Conservation (phyloP, 257 asterid species). For the Plantago major region DNA sequence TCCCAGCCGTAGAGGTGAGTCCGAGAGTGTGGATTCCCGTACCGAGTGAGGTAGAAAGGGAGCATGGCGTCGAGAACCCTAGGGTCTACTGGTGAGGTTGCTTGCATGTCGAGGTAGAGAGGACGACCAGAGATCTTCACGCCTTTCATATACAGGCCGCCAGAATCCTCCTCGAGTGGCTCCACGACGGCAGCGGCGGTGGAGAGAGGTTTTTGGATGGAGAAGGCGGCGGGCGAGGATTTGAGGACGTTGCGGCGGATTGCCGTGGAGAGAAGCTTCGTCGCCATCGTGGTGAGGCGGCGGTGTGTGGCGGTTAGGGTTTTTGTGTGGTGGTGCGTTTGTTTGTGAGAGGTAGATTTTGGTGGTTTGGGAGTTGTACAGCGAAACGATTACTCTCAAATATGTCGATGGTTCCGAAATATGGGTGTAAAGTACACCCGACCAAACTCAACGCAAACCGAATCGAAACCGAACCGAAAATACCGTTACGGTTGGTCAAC, state of each 20-base stretch:
- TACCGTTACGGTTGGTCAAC: too few relatives aligned
- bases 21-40: constrained; percentile 93
- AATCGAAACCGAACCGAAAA: too few relatives aligned
- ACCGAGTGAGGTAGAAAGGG: constrained; percentile 68
- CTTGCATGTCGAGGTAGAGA: constrained; percentile 94
- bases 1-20: constrained; percentile 99
- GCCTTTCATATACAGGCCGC: constrained; percentile 71
- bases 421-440: too few relatives aligned
- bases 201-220: constrained; percentile 24
- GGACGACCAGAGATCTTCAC: constrained; percentile 93
- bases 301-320: constrained; percentile 20
- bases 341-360: too few relatives aligned
- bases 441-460: too few relatives aligned
- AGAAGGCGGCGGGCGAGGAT: constrained; percentile 35
- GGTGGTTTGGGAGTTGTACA: too few relatives aligned
- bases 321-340: constrained; percentile 21
- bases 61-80: constrained; percentile 92
- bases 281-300: constrained; percentile 35
- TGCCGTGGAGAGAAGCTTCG: constrained; percentile 51
- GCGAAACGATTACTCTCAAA: too few relatives aligned
- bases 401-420: too few relatives aligned
- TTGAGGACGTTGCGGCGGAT: constrained; percentile 38
- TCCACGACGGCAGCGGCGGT: constrained; percentile 50
- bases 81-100: constrained; percentile 95
- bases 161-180: constrained; percentile 46